Percentiles rank a stretch among this genome's conserved stretches.
Evolutionary conservation across 2,329 filamentous ascomycete species (phyloP).

Genomic region (Aschersonia sp.): DNA sequence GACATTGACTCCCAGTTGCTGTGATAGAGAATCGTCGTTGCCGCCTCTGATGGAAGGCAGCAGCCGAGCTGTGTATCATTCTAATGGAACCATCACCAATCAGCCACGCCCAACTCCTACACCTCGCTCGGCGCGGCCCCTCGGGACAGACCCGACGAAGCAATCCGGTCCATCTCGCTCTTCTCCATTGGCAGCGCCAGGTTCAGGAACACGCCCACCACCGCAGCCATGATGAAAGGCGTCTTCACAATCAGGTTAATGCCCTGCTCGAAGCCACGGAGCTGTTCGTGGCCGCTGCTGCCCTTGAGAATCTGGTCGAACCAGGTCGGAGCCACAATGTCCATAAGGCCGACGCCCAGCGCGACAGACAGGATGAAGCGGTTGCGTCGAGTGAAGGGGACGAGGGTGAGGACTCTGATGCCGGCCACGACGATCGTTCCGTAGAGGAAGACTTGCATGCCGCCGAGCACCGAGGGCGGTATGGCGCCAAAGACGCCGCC

Average conservation of each 20-base stretch:
- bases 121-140: no score
- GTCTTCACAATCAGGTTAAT: slow-evolving; percentile 3
- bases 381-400: slow-evolving; percentile 3
- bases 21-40: no score
- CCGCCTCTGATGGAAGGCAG: no score
- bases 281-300: slow-evolving; percentile 1
- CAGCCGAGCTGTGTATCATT: no score
- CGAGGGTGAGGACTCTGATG: slow-evolving; percentile 2
- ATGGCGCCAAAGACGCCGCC: slow-evolving; percentile 4
- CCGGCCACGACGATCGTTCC: slow-evolving; percentile 4
- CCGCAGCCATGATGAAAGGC: slow-evolving; percentile 3
- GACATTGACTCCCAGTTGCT: no score
- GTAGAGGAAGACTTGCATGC: slow-evolving; percentile 5
- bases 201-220: slow-evolving; percentile 4
- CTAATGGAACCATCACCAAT: no score
- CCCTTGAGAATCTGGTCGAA: slow-evolving; percentile 2
- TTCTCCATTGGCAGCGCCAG: slow-evolving; percentile 2
- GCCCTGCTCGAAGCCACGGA: slow-evolving; percentile 3
- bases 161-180: neutral
- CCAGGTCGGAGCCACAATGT: slow-evolving; percentile 4
- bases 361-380: slow-evolving; percentile 4
- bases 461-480: slow-evolving; percentile 4
- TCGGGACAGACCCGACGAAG: neutral
- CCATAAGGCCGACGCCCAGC: slow-evolving; percentile 4
- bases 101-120: no score